A percentile compares a stretch with the other conserved stretches of the same genome.
These are phyloP conservation scores for Paraglomus occultum DNA, from an alignment of 192 early-diverging fungal species.

Conservation along the genomic window DNA sequence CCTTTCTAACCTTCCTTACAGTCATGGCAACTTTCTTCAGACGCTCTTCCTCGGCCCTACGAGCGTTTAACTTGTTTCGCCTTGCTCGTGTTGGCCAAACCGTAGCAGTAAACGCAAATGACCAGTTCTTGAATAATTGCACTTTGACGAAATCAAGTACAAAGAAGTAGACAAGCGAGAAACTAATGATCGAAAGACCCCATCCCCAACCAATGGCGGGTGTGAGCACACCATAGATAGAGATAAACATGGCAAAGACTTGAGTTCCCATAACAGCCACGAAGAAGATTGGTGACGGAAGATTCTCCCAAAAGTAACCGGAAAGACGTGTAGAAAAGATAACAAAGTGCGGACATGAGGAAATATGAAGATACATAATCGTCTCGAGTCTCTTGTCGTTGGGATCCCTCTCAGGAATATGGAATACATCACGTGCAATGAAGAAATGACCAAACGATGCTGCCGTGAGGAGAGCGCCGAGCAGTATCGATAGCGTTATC, in stretches of 20 bases:
- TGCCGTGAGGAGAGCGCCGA: slow-evolving; percentile 70
- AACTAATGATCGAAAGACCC: slow-evolving; percentile 66
- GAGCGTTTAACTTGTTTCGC: slow-evolving; percentile 56
- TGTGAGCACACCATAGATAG: slow-evolving; percentile 67
- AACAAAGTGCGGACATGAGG: slow-evolving; percentile 88
- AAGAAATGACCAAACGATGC: slow-evolving; percentile 86
- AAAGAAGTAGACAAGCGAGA: slow-evolving; percentile 82
- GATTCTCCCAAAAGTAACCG: slow-evolving; percentile 85
- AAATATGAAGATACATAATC: slow-evolving; percentile 93
- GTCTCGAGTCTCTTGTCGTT: slow-evolving; percentile 62
- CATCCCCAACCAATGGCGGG: slow-evolving; percentile 69
- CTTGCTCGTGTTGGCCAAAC: slow-evolving; percentile 71
- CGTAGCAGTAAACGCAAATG: slow-evolving; percentile 84
- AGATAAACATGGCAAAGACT: slow-evolving; percentile 84
- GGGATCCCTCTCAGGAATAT: slow-evolving; percentile 39
- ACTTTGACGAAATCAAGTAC: slow-evolving; percentile 92
- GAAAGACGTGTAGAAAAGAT: slow-evolving; percentile 91
- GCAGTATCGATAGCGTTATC: slow-evolving; percentile 73
- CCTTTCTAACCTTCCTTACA: slow-evolving; percentile 45
- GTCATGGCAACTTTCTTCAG: slow-evolving; percentile 45
- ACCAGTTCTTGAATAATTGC: slow-evolving; percentile 79
- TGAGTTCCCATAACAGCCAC: slow-evolving; percentile 85
- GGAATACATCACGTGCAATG: slow-evolving; percentile 65
- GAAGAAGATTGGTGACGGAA: slow-evolving; percentile 78
- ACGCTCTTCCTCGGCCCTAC: slow-evolving; percentile 47